Evolutionary conservation across 148 eudicot genomes (phyloP).

Genomic region (Polygonum maritimum): DNA sequence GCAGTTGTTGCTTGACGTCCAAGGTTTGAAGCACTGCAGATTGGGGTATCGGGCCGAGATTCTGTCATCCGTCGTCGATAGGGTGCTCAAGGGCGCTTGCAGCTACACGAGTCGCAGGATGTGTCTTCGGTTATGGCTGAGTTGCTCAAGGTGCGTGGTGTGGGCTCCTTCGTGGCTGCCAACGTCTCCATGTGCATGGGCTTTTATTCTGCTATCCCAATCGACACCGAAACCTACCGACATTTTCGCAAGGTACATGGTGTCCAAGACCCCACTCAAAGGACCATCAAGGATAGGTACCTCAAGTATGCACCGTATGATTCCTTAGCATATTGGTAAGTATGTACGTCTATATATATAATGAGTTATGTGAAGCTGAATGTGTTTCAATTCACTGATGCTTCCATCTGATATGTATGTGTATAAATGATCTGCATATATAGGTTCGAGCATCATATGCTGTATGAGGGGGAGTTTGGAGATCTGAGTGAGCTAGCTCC

Average conservation of each 20-base stretch:
- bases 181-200: conserved; percentile 46
- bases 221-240: conserved; percentile 34
- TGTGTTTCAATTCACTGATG: not conserved
- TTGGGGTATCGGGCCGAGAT: conserved; percentile 32
- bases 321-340: conserved; percentile 43
- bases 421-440: too few relatives aligned
- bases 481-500: not conserved
- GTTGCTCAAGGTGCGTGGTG: conserved; percentile 21
- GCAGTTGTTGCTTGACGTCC: conserved; percentile 17
- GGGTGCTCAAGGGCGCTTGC: conserved; percentile 11
- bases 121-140: not conserved
- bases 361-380: not conserved
- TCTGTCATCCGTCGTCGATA: conserved; percentile 17
- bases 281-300: conserved; percentile 16
- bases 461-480: not conserved
- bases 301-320: conserved; percentile 41
- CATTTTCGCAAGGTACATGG: conserved; percentile 30
- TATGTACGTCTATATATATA: not conserved
- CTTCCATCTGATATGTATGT: too few relatives aligned
- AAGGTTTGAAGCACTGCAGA: conserved; percentile 11
- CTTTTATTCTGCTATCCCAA: conserved; percentile 27
- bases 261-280: conserved; percentile 5
- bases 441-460: not conserved
- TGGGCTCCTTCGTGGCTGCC: conserved; percentile 30
- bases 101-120: not conserved